Evolutionary conservation across 2,329 filamentous ascomycete genomes (phyloP).

Genomic region (Alternaria brassicicola): DNA sequence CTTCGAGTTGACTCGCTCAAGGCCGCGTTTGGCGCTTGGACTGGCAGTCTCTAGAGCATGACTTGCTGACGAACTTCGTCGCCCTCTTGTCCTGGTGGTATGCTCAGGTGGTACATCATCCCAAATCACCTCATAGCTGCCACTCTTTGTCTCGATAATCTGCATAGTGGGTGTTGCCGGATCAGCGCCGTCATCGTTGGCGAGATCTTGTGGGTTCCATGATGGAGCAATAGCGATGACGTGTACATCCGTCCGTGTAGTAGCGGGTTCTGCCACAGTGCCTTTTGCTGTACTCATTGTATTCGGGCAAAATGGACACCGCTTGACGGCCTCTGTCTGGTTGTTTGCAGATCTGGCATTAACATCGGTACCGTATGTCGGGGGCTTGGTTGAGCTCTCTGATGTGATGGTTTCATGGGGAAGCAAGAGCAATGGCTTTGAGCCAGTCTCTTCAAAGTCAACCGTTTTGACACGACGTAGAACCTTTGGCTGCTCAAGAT

Average conservation of each 20-base stretch:
- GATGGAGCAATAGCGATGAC: slow-evolving; percentile 38
- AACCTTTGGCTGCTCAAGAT: background rate
- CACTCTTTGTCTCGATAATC: slow-evolving; percentile 36
- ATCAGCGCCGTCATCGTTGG: slow-evolving; percentile 12
- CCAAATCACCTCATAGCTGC: slow-evolving; percentile 43
- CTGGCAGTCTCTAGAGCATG: slow-evolving; percentile 20
- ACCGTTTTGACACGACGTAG: slow-evolving; percentile 41
- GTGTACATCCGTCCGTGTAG: slow-evolving; percentile 45
- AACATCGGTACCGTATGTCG: background rate
- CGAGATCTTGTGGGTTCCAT: slow-evolving; percentile 1
- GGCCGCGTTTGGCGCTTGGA: slow-evolving; percentile 22
- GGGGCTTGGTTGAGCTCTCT: background rate
- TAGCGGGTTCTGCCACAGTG: slow-evolving; percentile 32
- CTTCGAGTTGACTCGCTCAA: slow-evolving; percentile 42
- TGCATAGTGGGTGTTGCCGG: slow-evolving; percentile 45
- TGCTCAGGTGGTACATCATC: slow-evolving; percentile 31
- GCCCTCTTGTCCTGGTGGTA: background rate
- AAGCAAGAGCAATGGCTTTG: slow-evolving; percentile 5
- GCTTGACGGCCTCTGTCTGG: background rate
- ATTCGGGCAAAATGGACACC: slow-evolving; percentile 12
- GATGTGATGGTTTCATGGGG: slow-evolving; percentile 7
- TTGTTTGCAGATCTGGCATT: background rate
- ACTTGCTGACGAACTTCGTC: slow-evolving; percentile 31
- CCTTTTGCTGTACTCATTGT: slow-evolving; percentile 25
- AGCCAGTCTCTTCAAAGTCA: slow-evolving; percentile 31